phyloP scores from a whole-genome alignment of 768 basidiomycete species.

The Pulveroboletus sp. region DNA sequence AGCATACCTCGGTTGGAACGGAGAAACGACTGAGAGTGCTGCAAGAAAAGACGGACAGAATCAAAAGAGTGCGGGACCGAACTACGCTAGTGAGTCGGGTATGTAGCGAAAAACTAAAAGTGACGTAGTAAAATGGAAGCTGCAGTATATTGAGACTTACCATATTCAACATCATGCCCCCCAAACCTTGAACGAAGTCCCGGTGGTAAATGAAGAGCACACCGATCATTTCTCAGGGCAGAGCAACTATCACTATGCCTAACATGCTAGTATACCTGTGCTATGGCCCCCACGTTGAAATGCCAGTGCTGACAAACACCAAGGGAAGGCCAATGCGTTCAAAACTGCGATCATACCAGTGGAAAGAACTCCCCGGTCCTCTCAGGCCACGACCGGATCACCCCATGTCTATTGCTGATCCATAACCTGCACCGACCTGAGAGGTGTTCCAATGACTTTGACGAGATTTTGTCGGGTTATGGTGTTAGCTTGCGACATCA shows the following conservation, averaged over 20 bases:
- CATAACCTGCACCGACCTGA: neutral
- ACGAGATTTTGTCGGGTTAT: no score
- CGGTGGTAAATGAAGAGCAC: conserved; percentile 2
- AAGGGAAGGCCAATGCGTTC: conserved; percentile 6
- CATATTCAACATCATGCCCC: no score
- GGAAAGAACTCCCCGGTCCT: conserved; percentile 9
- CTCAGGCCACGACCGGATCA: neutral
- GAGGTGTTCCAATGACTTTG: neutral
- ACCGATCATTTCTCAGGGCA: neutral
- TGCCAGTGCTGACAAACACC: neutral
- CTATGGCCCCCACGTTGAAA: neutral
- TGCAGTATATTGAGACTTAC: no score
- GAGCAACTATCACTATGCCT: neutral
- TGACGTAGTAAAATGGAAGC: no score
- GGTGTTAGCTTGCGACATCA: neutral
- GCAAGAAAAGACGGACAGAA: no score
- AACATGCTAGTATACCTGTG: neutral
- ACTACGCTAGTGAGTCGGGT: no score
- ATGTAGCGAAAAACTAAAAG: no score
- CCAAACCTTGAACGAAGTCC: neutral
- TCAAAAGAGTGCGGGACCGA: no score
- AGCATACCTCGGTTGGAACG: no score
- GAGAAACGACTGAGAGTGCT: no score
- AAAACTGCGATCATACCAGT: neutral
- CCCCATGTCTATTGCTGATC: neutral